Evolutionary conservation across 192 early-diverging fungal species (phyloP).

Genomic region (Diversispora epigaea): DNA sequence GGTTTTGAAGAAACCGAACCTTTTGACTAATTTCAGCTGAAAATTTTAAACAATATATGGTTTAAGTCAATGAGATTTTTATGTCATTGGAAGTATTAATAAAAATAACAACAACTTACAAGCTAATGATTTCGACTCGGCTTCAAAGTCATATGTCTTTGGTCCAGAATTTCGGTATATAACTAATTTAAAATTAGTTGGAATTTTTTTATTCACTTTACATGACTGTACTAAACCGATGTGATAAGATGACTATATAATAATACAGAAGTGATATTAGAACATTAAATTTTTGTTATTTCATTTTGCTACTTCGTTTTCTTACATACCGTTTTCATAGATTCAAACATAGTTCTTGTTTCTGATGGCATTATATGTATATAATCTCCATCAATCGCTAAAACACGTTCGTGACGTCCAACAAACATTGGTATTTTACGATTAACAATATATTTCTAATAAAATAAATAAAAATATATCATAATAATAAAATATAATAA

Average conservation of each 20-base stretch:
- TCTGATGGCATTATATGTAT: constrained; percentile 87
- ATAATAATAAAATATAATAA: too few relatives aligned
- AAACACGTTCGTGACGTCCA: constrained; percentile 76
- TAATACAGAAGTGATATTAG: neutral
- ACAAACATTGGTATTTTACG: constrained; percentile 83
- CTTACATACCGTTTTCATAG: constrained; percentile 70
- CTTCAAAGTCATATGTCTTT: constrained; percentile 81
- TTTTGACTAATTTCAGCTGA: constrained; percentile 22
- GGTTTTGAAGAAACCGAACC: constrained; percentile 2
- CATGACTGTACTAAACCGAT: constrained; percentile 63
- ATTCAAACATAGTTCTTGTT: constrained; percentile 72
- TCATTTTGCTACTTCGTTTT: neutral
- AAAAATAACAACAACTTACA: constrained; percentile 39
- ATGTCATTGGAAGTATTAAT: neutral
- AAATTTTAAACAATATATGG: neutral
- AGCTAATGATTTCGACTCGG: constrained; percentile 62
- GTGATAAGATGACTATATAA: constrained; percentile 58
- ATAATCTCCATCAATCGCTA: constrained; percentile 95
- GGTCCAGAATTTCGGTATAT: constrained; percentile 60
- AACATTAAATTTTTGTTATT: constrained; percentile 14
- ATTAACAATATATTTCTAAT: constrained; percentile 78
- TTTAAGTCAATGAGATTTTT: neutral
- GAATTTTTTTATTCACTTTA: constrained; percentile 66
- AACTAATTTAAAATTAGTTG: constrained; percentile 69
- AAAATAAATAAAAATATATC: too few relatives aligned